Evolutionary conservation across 805 yeast species (phyloP).

Genomic region (Ogataea sp.): DNA sequence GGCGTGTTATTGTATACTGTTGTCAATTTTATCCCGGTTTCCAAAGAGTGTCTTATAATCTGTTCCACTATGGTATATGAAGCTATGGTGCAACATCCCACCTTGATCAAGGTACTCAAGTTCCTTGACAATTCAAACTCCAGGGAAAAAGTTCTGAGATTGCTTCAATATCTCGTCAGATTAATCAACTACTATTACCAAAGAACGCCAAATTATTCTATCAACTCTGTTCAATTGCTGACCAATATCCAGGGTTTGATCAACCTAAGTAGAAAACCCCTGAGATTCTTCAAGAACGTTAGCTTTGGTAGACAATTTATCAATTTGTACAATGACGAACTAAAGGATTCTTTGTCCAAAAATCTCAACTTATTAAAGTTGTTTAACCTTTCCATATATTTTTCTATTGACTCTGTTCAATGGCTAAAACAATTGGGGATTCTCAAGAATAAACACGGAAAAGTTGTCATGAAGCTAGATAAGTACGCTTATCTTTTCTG

Average conservation of each 20-base stretch:
- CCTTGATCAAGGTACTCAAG: slow-evolving; percentile 49
- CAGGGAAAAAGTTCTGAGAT: slow-evolving; percentile 73
- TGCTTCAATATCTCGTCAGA: slow-evolving; percentile 73
- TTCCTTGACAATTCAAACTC: slow-evolving; percentile 61
- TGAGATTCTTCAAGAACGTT: slow-evolving; percentile 79
- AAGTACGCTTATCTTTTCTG: slow-evolving; percentile 64
- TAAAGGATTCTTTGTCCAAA: slow-evolving; percentile 51
- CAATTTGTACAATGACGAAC: slow-evolving; percentile 59
- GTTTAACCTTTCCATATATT: slow-evolving; percentile 54
- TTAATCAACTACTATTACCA: slow-evolving; percentile 57
- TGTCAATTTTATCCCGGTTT: too few relatives aligned
- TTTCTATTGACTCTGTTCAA: slow-evolving; percentile 54
- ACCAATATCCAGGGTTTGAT: slow-evolving; percentile 54
- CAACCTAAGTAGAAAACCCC: slow-evolving; percentile 68
- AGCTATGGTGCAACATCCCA: slow-evolving; percentile 66
- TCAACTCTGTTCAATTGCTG: slow-evolving; percentile 38
- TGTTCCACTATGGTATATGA: slow-evolving; percentile 24
- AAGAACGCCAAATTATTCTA: slow-evolving; percentile 42
- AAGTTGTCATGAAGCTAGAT: slow-evolving; percentile 35
- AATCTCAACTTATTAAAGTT: slow-evolving; percentile 46
- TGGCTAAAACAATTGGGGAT: slow-evolving; percentile 55
- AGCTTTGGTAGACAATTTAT: slow-evolving; percentile 64
- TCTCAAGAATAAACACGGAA: slow-evolving; percentile 25
- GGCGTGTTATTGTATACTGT: too few relatives aligned
- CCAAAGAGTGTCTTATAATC: slow-evolving; percentile 25